Conservation (phyloP, 2,329 filamentous ascomycete genomes). For the Diatrype stigma region DNA sequence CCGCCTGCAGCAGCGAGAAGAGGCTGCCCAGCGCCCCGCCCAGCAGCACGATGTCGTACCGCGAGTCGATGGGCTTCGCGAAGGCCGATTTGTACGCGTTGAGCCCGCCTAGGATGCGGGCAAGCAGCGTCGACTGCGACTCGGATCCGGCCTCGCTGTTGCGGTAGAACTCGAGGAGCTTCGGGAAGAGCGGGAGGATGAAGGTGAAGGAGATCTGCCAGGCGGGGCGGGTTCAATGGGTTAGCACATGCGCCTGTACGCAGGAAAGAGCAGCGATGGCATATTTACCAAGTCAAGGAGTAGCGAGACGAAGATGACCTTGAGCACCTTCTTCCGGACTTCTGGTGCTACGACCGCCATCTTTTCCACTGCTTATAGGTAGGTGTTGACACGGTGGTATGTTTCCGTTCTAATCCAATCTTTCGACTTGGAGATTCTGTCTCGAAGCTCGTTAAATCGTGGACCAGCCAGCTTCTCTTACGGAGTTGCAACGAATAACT, state of each 20-base stretch:
- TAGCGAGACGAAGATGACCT: slow-evolving; percentile 83
- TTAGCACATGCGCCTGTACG: not conserved
- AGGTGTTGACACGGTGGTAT: not conserved
- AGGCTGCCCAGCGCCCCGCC: slow-evolving; percentile 90
- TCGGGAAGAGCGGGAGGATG: slow-evolving; percentile 92
- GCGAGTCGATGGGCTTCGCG: slow-evolving; percentile 84
- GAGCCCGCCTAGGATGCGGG: slow-evolving; percentile 73
- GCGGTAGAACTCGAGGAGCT: slow-evolving; percentile 93
- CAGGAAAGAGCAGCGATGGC: slow-evolving; percentile 20
- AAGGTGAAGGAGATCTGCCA: slow-evolving; percentile 93
- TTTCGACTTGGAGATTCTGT: too few relatives aligned
- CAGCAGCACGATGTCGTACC: slow-evolving; percentile 94
- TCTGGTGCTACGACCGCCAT: slow-evolving; percentile 30
- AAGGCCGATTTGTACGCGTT: slow-evolving; percentile 96
- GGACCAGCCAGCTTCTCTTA: too few relatives aligned
- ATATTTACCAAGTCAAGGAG: slow-evolving; percentile 85
- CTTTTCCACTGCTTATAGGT: not conserved
- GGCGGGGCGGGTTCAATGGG: not conserved
- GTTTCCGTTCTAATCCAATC: not conserved
- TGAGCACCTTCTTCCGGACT: slow-evolving; percentile 75
- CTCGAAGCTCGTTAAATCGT: too few relatives aligned
- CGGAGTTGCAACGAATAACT: too few relatives aligned
- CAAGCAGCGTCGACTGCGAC: slow-evolving; percentile 57
- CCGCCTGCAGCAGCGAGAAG: slow-evolving; percentile 84
- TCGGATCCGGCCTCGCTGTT: slow-evolving; percentile 62